phyloP scores from a whole-genome alignment of 768 basidiomycete genomes.

The Lactifluus hygrophoroides region DNA sequence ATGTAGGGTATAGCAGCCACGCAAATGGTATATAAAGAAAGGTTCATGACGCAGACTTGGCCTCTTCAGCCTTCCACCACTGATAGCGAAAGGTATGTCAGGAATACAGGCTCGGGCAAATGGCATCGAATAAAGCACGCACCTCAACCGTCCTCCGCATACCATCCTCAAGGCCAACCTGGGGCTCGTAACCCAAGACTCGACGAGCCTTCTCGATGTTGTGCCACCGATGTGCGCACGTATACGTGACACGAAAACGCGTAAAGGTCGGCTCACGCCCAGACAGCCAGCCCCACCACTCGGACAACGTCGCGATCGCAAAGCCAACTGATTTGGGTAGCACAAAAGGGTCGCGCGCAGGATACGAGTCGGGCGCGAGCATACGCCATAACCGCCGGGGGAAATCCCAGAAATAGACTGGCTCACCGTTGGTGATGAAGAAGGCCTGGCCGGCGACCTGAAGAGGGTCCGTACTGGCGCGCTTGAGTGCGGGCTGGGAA shows the following conservation, averaged over 20 bases:
- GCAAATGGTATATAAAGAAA: not conserved
- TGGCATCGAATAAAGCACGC: slow-evolving; percentile 24
- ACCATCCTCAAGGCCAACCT: slow-evolving; percentile 84
- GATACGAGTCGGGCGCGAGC: slow-evolving; percentile 34
- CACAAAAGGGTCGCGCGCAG: slow-evolving; percentile 43
- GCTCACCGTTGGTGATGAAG: slow-evolving; percentile 97
- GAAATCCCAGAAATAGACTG: slow-evolving; percentile 95
- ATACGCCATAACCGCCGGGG: slow-evolving; percentile 69
- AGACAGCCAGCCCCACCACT: slow-evolving; percentile 62
- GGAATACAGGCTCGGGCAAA: not conserved
- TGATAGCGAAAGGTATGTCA: not conserved
- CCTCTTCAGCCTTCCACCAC: slow-evolving; percentile 21
- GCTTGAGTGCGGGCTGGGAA: slow-evolving; percentile 46
- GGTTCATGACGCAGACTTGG: slow-evolving; percentile 12
- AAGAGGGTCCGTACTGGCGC: slow-evolving; percentile 46
- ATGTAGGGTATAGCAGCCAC: not conserved
- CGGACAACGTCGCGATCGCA: slow-evolving; percentile 59
- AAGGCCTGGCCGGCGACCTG: slow-evolving; percentile 89
- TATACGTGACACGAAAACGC: slow-evolving; percentile 71
- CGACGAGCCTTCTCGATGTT: slow-evolving; percentile 92
- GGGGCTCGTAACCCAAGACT: slow-evolving; percentile 88
- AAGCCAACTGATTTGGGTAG: slow-evolving; percentile 62
- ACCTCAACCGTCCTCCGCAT: slow-evolving; percentile 71
- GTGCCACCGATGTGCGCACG: slow-evolving; percentile 74
- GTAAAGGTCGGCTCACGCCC: slow-evolving; percentile 85